Evolutionary conservation across 139 green algal genomes (phyloP).

Genomic region (Chlorella sp.): DNA sequence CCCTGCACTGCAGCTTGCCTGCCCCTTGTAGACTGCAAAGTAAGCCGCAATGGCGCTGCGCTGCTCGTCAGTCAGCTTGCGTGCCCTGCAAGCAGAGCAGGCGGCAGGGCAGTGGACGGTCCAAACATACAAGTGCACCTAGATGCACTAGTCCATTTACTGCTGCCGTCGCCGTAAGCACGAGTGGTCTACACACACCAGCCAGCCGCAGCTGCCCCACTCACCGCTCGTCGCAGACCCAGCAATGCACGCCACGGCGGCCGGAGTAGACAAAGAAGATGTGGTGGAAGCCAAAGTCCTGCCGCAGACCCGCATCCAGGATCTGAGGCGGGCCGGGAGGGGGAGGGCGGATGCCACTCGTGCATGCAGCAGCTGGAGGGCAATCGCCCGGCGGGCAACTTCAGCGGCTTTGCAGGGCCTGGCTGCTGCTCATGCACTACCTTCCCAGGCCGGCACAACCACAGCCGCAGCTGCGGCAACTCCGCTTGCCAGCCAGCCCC

Average conservation of each 20-base stretch:
- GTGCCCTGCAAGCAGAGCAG: constrained; percentile 55
- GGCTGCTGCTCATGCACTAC: background rate
- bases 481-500: background rate
- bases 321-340: constrained; percentile 58
- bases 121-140: background rate
- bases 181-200: background rate
- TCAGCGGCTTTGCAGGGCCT: background rate
- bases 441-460: too few species aligned
- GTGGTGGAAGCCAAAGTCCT: constrained; percentile 98
- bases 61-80: constrained; percentile 89
- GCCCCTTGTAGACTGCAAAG: constrained; percentile 88
- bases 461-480: too few species aligned
- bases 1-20: constrained; percentile 62
- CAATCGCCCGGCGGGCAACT: background rate
- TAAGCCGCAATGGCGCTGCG: constrained; percentile 86
- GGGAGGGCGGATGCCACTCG: background rate
- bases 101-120: background rate
- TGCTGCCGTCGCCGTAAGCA: background rate
- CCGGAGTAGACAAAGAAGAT: constrained; percentile 99
- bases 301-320: constrained; percentile 82
- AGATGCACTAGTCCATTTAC: background rate
- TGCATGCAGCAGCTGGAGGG: background rate
- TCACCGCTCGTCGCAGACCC: constrained; percentile 94
- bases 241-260: constrained; percentile 95
- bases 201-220: constrained; percentile 13